Evolutionary conservation across 176 grass and related monocot species (phyloP).

Genomic region (Triticum dicoccoides): DNA sequence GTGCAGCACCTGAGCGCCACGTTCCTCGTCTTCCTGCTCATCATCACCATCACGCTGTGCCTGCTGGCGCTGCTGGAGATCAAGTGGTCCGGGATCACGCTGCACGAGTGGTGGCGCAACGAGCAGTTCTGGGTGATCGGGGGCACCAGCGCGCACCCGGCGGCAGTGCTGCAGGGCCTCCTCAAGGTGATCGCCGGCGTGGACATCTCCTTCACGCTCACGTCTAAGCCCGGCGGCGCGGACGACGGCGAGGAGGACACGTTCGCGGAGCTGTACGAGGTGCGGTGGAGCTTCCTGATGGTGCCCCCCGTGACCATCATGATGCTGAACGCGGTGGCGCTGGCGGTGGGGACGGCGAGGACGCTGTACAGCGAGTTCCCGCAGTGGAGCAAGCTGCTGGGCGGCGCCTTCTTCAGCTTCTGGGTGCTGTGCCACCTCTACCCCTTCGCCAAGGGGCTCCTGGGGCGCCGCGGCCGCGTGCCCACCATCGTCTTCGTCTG

Average conservation of each 20-base stretch:
- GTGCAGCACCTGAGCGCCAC: slow-evolving; percentile 69
- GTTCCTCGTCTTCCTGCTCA: slow-evolving; percentile 68
- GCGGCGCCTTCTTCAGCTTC: slow-evolving; percentile 94
- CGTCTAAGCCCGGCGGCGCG: slow-evolving; percentile 51
- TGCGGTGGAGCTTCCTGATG: slow-evolving; percentile 91
- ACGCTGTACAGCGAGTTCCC: slow-evolving; percentile 90
- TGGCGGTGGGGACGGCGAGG: slow-evolving; percentile 61
- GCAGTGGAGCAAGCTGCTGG: slow-evolving; percentile 90
- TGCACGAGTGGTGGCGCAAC: slow-evolving; percentile 97
- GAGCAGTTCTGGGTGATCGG: slow-evolving; percentile 99
- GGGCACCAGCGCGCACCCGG: slow-evolving; percentile 88
- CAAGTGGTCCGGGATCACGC: slow-evolving; percentile 88
- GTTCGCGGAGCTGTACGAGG: slow-evolving; percentile 75
- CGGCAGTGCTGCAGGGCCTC: slow-evolving; percentile 77
- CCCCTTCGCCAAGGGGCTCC: slow-evolving; percentile 91
- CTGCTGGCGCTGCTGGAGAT: slow-evolving; percentile 90
- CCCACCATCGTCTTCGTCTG: slow-evolving; percentile 94
- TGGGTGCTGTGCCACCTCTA: slow-evolving; percentile 98
- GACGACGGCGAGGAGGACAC: slow-evolving; percentile 54
- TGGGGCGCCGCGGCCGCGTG: slow-evolving; percentile 86
- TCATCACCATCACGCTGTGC: slow-evolving; percentile 79
- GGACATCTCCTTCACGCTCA: slow-evolving; percentile 89
- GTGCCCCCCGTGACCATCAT: slow-evolving; percentile 91
- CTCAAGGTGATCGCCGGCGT: slow-evolving; percentile 94
- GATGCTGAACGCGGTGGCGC: slow-evolving; percentile 81